phyloP scores from a whole-genome alignment of 768 basidiomycete species.

The Boletales sp. region DNA sequence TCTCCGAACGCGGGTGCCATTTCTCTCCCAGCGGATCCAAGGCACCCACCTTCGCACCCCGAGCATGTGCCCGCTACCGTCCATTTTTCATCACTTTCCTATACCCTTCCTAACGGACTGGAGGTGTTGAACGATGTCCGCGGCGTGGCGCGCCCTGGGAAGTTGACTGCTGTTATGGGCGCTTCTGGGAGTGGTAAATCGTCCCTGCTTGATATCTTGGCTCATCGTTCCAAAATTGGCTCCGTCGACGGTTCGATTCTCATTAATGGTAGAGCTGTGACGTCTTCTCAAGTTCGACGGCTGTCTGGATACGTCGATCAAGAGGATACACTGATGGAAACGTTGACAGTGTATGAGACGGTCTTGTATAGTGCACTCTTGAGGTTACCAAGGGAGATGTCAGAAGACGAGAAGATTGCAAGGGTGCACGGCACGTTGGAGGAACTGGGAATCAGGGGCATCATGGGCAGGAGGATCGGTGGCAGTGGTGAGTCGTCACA shows the following conservation, averaged over 20 bases:
- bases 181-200: slow-evolving; percentile 96
- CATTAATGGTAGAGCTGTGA: slow-evolving; percentile 81
- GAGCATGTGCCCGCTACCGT: slow-evolving; percentile 93
- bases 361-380: slow-evolving; percentile 90
- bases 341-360: slow-evolving; percentile 97
- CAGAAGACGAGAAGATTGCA: slow-evolving; percentile 89
- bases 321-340: slow-evolving; percentile 96
- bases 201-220: slow-evolving; percentile 93
- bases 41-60: slow-evolving; percentile 48
- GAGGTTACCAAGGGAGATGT: slow-evolving; percentile 92
- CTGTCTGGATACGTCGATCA: slow-evolving; percentile 97
- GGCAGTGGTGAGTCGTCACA: slow-evolving; percentile 61
- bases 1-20: slow-evolving; percentile 54
- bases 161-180: slow-evolving; percentile 95
- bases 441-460: slow-evolving; percentile 88
- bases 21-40: slow-evolving; percentile 85
- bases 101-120: slow-evolving; percentile 58
- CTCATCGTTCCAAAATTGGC: slow-evolving; percentile 85
- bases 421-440: slow-evolving; percentile 94
- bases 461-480: slow-evolving; percentile 88
- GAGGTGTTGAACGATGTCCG: slow-evolving; percentile 77
- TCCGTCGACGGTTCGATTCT: slow-evolving; percentile 65
- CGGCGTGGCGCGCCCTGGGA: slow-evolving; percentile 82
- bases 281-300: slow-evolving; percentile 70
- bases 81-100: slow-evolving; percentile 85